Evolutionary conservation across 2,329 filamentous ascomycete species (phyloP).

Genomic region (Macrophomina tecta): DNA sequence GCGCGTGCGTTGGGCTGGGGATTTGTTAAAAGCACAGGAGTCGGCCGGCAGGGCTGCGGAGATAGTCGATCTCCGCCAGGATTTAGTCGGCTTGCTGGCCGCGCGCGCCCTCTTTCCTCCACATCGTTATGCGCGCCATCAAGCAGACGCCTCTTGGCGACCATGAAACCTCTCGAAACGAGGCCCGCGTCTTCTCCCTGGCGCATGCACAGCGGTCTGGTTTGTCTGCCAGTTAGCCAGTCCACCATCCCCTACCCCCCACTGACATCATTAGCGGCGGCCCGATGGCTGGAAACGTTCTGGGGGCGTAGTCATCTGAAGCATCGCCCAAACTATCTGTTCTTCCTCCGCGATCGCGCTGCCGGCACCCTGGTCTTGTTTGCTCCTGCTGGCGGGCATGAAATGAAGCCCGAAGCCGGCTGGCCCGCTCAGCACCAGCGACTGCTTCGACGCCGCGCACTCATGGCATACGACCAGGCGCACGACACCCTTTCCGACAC

Average conservation of each 20-base stretch:
- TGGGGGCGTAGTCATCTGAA: slow-evolving; percentile 20
- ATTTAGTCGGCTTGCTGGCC: background rate
- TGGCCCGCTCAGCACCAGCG: background rate
- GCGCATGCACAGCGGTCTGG: too few species aligned
- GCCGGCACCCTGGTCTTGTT: background rate
- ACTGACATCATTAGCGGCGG: slow-evolving; percentile 13
- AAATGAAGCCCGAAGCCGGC: background rate
- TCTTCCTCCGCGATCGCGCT: background rate
- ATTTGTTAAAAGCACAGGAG: background rate
- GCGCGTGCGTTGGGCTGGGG: slow-evolving; percentile 12
- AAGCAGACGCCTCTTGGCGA: background rate
- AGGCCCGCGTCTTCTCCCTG: background rate
- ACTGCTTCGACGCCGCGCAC: background rate
- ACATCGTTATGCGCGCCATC: background rate
- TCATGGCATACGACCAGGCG: background rate
- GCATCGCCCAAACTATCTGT: background rate
- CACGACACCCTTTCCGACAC: slow-evolving; percentile 12
- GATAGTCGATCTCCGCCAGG: background rate
- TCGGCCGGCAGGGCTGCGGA: background rate
- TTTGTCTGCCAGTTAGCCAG: background rate
- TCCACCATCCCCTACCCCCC: background rate
- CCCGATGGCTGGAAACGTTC: background rate
- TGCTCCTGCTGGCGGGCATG: background rate
- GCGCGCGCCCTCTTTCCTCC: background rate
- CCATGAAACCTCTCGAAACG: slow-evolving; percentile 3